Evolutionary conservation across 345 rosid genomes (phyloP), one percentile per base, ranked within the genome.

Genomic region (Citrus unshiu): DNA sequence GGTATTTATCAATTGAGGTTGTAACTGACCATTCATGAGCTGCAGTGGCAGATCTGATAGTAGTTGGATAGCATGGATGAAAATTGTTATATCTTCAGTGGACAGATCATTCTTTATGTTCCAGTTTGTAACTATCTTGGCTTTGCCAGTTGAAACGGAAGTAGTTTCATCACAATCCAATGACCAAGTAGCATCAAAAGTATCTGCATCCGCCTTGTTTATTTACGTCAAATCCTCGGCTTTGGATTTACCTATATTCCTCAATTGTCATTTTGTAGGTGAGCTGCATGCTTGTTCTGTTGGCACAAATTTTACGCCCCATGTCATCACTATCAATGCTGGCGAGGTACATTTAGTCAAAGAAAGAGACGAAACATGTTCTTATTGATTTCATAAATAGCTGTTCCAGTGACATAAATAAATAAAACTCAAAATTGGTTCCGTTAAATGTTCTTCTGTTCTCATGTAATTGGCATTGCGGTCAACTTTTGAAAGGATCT

Each of bases 241-340:
- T 78, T 29, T 65, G 37, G 39, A 68, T 72, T 77, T 66, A 65
- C 79, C 37, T 62, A 73, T 74, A 75, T 59, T 81, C 22, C 59
- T 80, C 74, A 29, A 43, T 60, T 80, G 63, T 71, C 27, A 43
- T 79, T 39, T 82, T 84, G 61, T 78, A 93, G 95, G 94, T 63
- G 91, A 88, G 32, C 73, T 81, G 87, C 74, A 78, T 79, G 79
- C 87, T 51, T 60, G 82, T 77, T 86, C 93, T 73, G 82, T 91
- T 14, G 93, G 95, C 68, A 87, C 95, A 70, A 90, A 84, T 83
- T 91, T 93, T 77, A 89, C 90, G 0, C 94, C 97, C n/a, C 97
- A 93, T 84, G 82, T 93, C 74, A 90, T 93, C 83, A 88, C 88
- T 64, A 94, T 93, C 85, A 86, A 90, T 77, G 80, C 94, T 7